Evolutionary conservation across 148 eudicot genomes (phyloP).

Genomic region (Cornus florida): DNA sequence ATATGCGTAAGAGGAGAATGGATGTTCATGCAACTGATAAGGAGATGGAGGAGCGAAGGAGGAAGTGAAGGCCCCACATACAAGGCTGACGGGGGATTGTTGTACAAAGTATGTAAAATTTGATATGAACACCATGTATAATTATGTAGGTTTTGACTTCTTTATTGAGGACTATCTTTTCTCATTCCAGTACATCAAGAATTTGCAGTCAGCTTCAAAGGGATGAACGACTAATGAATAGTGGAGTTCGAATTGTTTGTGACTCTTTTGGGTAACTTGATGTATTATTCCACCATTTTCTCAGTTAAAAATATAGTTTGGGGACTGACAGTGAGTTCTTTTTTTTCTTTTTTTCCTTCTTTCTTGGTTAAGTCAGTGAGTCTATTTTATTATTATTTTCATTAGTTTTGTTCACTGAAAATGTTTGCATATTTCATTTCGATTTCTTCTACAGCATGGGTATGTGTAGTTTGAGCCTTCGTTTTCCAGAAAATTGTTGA

Average conservation of each 20-base stretch:
- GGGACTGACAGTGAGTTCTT: no score
- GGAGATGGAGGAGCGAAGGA: slow-evolving; percentile 67
- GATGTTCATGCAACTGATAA: slow-evolving; percentile 67
- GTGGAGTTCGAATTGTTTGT: no score
- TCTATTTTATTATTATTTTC: no score
- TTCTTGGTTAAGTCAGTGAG: no score
- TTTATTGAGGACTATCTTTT: not conserved
- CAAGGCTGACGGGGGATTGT: slow-evolving; percentile 76
- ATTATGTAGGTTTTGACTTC: not conserved
- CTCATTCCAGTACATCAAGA: slow-evolving; percentile 66
- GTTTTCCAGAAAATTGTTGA: no score
- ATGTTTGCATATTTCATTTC: no score
- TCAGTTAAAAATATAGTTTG: no score
- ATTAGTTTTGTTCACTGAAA: no score
- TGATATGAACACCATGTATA: not conserved
- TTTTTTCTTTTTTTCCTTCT: no score
- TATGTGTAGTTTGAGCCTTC: no score
- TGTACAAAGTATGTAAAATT: slow-evolving; percentile 61
- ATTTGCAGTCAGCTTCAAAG: slow-evolving; percentile 73
- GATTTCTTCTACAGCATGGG: no score
- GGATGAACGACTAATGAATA: slow-evolving; percentile 92
- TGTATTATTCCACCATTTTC: not conserved
- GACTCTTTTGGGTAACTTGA: not conserved
- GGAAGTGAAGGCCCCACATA: slow-evolving; percentile 66
- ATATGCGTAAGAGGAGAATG: slow-evolving; percentile 67